phyloP scores from a whole-genome alignment of 257 asterid species.

The Solanum sitiens region DNA sequence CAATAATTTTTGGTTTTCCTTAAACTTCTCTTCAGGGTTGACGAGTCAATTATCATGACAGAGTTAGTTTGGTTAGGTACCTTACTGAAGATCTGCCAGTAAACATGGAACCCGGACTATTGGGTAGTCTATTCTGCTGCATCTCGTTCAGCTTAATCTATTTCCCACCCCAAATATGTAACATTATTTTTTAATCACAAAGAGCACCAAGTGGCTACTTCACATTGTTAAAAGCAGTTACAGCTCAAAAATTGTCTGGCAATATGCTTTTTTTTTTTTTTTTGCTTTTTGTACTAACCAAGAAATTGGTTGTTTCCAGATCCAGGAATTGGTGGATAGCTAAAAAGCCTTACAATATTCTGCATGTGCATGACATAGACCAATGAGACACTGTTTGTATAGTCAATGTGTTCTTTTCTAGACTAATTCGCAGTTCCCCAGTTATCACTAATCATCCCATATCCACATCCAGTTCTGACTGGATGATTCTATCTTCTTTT shows the following conservation, averaged over 20 bases:
- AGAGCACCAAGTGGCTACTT: background rate
- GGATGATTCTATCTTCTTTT: background rate
- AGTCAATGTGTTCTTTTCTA: background rate
- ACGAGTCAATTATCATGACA: background rate
- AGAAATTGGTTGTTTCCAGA: background rate
- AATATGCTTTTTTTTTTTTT: background rate
- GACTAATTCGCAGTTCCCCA: background rate
- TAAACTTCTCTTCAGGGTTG: background rate
- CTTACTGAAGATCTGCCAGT: background rate
- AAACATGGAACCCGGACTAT: background rate
- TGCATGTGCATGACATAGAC: background rate
- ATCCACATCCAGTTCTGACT: background rate
- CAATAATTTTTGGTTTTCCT: background rate
- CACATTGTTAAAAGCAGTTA: background rate
- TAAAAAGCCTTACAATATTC: background rate
- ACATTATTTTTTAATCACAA: background rate
- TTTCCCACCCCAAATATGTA: background rate
- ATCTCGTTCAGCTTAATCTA: background rate
- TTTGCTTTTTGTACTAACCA: background rate
- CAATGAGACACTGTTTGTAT: background rate
- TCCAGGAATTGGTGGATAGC: background rate
- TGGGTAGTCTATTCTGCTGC: background rate
- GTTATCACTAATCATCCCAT: background rate
- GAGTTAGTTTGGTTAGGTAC: background rate
- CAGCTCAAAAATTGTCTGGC: background rate